Conservation (phyloP, 169 alveolate genomes). For the Plasmodium vivax region DNA sequence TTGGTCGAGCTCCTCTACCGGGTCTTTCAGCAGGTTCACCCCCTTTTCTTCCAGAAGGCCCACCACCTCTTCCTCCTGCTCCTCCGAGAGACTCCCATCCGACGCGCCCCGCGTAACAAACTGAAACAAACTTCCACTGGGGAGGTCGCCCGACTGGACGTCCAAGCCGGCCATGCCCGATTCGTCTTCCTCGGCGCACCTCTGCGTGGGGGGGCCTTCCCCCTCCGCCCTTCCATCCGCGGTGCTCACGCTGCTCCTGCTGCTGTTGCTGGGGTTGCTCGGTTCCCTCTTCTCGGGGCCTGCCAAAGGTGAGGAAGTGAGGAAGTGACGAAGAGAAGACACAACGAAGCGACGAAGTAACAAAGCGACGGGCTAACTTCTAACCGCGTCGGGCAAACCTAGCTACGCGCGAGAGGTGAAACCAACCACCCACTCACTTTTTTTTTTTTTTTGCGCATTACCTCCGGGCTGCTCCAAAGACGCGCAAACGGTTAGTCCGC, state of each 20-base stretch:
- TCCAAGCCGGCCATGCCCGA: not conserved
- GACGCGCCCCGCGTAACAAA: not conserved
- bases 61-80: not conserved
- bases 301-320: not conserved
- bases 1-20: not conserved
- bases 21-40: not conserved
- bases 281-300: not conserved
- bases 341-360: not conserved
- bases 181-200: not conserved
- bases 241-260: not conserved
- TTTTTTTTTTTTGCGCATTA: not conserved
- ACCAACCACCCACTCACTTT: not conserved
- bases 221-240: not conserved
- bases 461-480: not conserved
- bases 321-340: not conserved
- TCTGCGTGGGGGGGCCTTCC: not conserved
- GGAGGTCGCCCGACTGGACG: not conserved
- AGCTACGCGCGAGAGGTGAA: not conserved
- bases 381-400: not conserved
- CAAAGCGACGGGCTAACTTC: not conserved
- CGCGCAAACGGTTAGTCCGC: not conserved
- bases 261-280: too few species aligned
- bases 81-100: not conserved
- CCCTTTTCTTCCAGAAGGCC: not conserved
- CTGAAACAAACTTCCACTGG: not conserved